Evolutionary conservation across 2,329 filamentous ascomycete genomes (phyloP), one percentile per base, ranked within the genome.

Genomic region (Aureobasidium subglaciale): DNA sequence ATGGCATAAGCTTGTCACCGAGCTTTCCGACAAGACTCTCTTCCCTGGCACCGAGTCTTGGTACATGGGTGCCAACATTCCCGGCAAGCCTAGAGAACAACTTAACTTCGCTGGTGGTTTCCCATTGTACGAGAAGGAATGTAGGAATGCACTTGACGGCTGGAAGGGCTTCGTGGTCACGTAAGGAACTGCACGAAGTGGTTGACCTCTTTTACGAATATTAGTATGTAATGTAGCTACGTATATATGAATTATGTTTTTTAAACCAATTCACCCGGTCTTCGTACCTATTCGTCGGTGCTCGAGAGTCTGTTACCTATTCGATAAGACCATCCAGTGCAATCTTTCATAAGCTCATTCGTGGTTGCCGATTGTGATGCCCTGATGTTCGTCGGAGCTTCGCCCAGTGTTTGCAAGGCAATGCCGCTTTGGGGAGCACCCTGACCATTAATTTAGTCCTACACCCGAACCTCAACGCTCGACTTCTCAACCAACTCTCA

Each of bases 31-130:
- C 32, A 68, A 69, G 62, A 74, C 72, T 4, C 59, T 75, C 20
- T 70, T 74, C 60, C 71, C 71, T 7, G 65, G 66, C 24, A 70
- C 70, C 0, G 68, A 71, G 24, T 68, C 65, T 6, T 74, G 71
- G 73, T 76, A 76, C 49, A 72, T 71, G 70, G 69, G 70, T 6
- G 71, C 70, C 11, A 77, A 76, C 41, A 66, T 77, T 9, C 73
- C 74, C 1, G 74, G 74, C 11, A 75, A 75, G 65, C 64, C 68
- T 10, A 66, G 70, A 15, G 74, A 76, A 63, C 73, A 73, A 56
- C 62, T 76, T 46, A 75, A 70, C 45, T 76, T 69, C 61, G 66
- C 72, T 9, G 73, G 73, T 6, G 74, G 73, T 0, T 65, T 73
- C 22, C 69, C 70, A 1, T 24, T 68, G 58, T 75, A 75, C 38